Evolutionary conservation across 2,329 filamentous ascomycete species (phyloP).

Genomic region (Pseudopyricularia cyperi): DNA sequence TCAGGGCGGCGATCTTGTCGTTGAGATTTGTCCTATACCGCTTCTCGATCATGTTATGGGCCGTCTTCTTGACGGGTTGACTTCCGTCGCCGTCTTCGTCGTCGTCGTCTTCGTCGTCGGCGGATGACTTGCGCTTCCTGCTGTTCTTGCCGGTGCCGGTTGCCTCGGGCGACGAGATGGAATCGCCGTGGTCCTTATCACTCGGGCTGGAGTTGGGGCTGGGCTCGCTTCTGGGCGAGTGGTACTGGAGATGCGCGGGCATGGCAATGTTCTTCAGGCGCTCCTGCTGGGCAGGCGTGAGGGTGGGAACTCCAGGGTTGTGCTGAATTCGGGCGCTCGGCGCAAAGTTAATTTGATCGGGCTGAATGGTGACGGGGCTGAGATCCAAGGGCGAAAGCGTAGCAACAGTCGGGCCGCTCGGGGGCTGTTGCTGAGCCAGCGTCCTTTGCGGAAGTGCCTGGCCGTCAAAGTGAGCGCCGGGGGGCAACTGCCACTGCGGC

Average conservation of each 20-base stretch:
- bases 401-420: not conserved
- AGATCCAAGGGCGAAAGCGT: constrained; percentile 17
- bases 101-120: constrained; percentile 48
- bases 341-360: constrained; percentile 13
- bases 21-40: constrained; percentile 92
- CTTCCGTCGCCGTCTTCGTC: constrained; percentile 45
- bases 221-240: constrained; percentile 42
- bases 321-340: constrained; percentile 15
- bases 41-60: constrained; percentile 98
- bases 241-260: constrained; percentile 48
- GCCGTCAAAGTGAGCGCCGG: constrained; percentile 16
- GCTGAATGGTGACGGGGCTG: constrained; percentile 22
- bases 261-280: constrained; percentile 51
- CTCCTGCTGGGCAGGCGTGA: constrained; percentile 48
- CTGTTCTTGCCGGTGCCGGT: constrained; percentile 29
- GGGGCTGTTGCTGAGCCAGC: constrained; percentile 17
- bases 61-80: constrained; percentile 67
- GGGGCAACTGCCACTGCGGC: constrained; percentile 16
- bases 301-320: constrained; percentile 20
- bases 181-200: constrained; percentile 29
- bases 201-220: constrained; percentile 44
- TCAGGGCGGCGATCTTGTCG: constrained; percentile 86
- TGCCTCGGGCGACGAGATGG: constrained; percentile 47
- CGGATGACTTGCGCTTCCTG: constrained; percentile 59
- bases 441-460: constrained; percentile 15